phyloP scores from a whole-genome alignment of 2,329 filamentous ascomycete genomes.

The Zarea fungicola region DNA sequence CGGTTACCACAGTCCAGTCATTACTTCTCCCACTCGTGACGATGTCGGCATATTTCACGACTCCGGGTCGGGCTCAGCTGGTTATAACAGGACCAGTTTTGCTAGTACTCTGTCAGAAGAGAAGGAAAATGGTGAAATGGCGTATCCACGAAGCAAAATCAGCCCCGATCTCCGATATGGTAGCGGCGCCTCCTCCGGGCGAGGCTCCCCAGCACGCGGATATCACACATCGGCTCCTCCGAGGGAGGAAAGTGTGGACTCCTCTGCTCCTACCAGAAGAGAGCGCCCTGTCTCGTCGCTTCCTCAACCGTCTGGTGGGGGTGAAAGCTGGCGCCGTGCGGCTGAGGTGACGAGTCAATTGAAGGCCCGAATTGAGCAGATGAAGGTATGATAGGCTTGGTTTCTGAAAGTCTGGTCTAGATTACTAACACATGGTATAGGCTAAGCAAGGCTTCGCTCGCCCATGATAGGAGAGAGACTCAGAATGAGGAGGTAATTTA shows the following conservation, averaged over 20 bases:
- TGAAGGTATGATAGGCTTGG: constrained; percentile 61
- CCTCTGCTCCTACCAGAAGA: constrained; percentile 21
- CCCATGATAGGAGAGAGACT: constrained; percentile 22
- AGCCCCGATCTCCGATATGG: constrained; percentile 51
- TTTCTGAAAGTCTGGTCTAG: too few relatives aligned
- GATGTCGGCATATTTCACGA: constrained; percentile 58
- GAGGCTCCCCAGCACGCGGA: constrained; percentile 55
- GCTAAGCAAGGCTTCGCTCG: constrained; percentile 26
- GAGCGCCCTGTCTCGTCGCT: constrained; percentile 32
- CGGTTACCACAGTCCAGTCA: constrained; percentile 36
- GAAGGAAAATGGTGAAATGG: constrained; percentile 63
- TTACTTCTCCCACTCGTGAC: constrained; percentile 51
- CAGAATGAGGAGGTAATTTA: not conserved
- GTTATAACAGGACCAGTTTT: constrained; percentile 54
- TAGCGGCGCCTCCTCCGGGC: constrained; percentile 49
- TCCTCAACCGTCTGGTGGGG: constrained; percentile 30
- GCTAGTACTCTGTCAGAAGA: constrained; percentile 66
- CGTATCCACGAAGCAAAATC: constrained; percentile 45
- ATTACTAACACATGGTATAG: constrained; percentile 19
- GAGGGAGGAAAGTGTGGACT: constrained; percentile 30
- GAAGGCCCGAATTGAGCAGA: constrained; percentile 96
- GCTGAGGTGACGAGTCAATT: constrained; percentile 96
- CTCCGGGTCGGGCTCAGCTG: constrained; percentile 33
- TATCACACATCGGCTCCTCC: constrained; percentile 35
- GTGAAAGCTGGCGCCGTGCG: constrained; percentile 92